Percentiles rank a stretch among this genome's conserved stretches.
These are phyloP conservation scores for Heracleum sosnowskyi DNA, from an alignment of 129 eudicot genomes.

Conservation along the genomic window DNA sequence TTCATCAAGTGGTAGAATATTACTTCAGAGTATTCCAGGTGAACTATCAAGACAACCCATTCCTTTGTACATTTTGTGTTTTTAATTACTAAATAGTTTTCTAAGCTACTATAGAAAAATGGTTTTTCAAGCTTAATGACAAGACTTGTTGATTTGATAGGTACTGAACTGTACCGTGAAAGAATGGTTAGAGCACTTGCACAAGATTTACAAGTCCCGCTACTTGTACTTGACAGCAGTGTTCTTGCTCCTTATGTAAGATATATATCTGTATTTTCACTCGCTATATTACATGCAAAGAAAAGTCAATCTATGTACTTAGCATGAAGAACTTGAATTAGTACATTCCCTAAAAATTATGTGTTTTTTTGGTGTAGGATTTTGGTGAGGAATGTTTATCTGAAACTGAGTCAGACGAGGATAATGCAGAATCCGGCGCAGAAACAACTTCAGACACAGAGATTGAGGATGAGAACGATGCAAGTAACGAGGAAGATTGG, in stretches of 20 bases:
- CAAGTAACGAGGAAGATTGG: constrained; percentile 69
- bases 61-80: background rate
- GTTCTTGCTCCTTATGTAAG: constrained; percentile 90
- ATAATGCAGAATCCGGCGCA: constrained; percentile 56
- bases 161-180: constrained; percentile 94
- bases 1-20: constrained; percentile 84
- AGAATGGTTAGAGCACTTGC: constrained; percentile 94
- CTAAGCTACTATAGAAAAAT: background rate
- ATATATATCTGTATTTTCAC: background rate
- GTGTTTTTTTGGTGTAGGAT: constrained; percentile 37
- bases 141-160: constrained; percentile 24
- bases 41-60: constrained; percentile 8
- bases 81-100: background rate
- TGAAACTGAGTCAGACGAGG: constrained; percentile 77
- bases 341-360: background rate
- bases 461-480: constrained; percentile 58
- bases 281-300: background rate
- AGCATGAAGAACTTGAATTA: background rate
- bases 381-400: constrained; percentile 57
- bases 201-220: constrained; percentile 73
- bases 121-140: background rate
- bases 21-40: constrained; percentile 98
- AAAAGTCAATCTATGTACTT: background rate
- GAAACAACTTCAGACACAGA: constrained; percentile 69
- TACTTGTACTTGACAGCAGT: constrained; percentile 86